These are phyloP conservation scores for Viridothelium virens DNA, from an alignment of 495 filamentous ascomycete genomes.

Conservation along the genomic window DNA sequence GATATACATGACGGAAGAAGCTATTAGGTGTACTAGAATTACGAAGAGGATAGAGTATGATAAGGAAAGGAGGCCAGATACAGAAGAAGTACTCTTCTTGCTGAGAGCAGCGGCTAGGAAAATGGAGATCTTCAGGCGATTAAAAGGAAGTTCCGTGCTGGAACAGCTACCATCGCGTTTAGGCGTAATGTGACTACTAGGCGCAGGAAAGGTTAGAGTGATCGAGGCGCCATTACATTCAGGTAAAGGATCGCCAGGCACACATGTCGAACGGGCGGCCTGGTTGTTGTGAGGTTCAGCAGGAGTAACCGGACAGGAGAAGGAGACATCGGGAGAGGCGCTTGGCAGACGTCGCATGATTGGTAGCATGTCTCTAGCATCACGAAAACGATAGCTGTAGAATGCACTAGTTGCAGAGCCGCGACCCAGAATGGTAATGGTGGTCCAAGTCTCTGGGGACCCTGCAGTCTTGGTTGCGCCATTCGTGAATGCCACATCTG, in stretches of 20 bases:
- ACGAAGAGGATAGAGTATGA: neutral
- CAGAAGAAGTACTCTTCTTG: neutral
- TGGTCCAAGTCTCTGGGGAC: neutral
- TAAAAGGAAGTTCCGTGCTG: neutral
- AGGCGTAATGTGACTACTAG: neutral
- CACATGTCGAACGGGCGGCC: neutral
- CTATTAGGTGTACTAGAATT: neutral
- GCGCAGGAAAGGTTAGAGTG: neutral
- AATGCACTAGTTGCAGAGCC: conserved; percentile 1
- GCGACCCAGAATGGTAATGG: neutral
- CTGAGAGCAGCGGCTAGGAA: neutral
- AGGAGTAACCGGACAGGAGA: neutral
- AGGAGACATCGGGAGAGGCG: neutral
- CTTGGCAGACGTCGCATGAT: neutral
- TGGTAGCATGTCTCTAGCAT: conserved; percentile 1
- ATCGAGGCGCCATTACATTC: neutral
- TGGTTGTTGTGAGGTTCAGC: neutral
- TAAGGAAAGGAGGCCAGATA: neutral
- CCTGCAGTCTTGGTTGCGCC: neutral
- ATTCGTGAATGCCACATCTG: neutral
- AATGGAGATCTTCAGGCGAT: neutral
- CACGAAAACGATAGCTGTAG: neutral
- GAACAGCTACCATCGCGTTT: neutral
- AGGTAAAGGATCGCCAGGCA: conserved; percentile 5
- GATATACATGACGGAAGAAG: conserved; percentile 1